phyloP scores from a whole-genome alignment of 1,284 basidiomycete species.

The Cutaneotrichosporon cavernicola region DNA sequence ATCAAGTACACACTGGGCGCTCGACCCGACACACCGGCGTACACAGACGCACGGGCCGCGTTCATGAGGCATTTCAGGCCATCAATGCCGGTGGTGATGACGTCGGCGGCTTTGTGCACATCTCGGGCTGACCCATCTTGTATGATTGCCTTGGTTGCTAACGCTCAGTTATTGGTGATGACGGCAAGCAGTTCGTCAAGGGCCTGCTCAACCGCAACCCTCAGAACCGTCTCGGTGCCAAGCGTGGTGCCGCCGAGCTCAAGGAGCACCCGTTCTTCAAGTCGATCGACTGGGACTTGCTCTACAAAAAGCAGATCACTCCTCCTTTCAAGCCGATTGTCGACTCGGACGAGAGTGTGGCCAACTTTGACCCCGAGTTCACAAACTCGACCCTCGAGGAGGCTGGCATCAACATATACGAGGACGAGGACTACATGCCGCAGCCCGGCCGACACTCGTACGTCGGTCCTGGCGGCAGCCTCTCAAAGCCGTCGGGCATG shows the following conservation, averaged over 20 bases:
- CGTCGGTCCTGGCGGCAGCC: constrained; percentile 50
- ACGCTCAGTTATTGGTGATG: constrained; percentile 74
- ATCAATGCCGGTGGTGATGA: neutral
- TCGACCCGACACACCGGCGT: neutral
- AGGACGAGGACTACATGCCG: constrained; percentile 56
- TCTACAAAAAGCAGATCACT: constrained; percentile 85
- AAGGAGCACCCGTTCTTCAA: constrained; percentile 97
- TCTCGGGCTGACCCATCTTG: neutral
- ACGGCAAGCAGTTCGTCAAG: constrained; percentile 99
- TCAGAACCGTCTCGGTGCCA: constrained; percentile 89
- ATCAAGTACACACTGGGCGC: neutral
- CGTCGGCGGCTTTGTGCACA: neutral
- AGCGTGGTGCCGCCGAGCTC: constrained; percentile 86
- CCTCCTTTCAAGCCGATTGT: constrained; percentile 98
- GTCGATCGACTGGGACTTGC: constrained; percentile 82
- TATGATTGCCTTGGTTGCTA: neutral
- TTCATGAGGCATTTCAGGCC: neutral
- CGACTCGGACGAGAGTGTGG: constrained; percentile 95
- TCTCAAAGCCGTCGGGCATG: constrained; percentile 39
- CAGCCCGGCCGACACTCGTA: constrained; percentile 45
- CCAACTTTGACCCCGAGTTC: constrained; percentile 98
- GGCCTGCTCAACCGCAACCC: constrained; percentile 97
- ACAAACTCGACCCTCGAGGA: constrained; percentile 58
- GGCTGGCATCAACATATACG: constrained; percentile 60
- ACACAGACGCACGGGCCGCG: neutral